Evolutionary conservation across 495 filamentous ascomycete species (phyloP), one percentile per base, ranked within the genome.

Genomic region (Trypethelium eluteriae): DNA sequence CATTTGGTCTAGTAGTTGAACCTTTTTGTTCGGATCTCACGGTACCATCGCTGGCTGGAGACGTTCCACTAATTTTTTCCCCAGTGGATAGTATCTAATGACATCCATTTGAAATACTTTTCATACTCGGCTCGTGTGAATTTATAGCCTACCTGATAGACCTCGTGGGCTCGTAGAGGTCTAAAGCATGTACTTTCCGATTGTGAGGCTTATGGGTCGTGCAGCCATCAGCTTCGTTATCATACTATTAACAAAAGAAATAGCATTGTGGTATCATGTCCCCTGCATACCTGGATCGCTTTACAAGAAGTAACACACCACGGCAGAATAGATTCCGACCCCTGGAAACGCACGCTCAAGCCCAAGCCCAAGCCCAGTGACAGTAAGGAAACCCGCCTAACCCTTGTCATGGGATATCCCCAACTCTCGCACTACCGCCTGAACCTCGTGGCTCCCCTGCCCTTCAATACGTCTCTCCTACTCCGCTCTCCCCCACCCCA

Each of bases 401-500:
- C n/a, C 49, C 7, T 16, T 11, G 10, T 53, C 49, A 53, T 11
- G 49, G 25, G 25, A 25, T 25, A 25, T 25, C 25, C 25, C 25
- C 25, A 25, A 25, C 25, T 25, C 25, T 25, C 0, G 25, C 25
- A 25, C 25, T 25, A 25, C 25, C 25, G 25, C 25, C 25, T 25
- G 25, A 25, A 25, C 25, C 25, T 25, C 7, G 25, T 53, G 16
- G 49, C 14, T 18, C 49, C 49, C 49, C 49, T 7, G 7, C 7
- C 7, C 11, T 36, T 59, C 32, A 90, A 74, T 83, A 90, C 38
- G 86, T 88, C 77, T 90, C 87, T 14, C 86, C 86, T n/a, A 59
- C n/a, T 36, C 53, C 53, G 53, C 53, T 18, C 53, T 59, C 53
- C 10, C 53, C 53, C 53, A 90, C 76, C 66, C 84, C 86, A 70